These are phyloP conservation scores for Pelargonium myrrhifolium DNA, from an alignment of 441 rosid genomes.

Conservation along the genomic window DNA sequence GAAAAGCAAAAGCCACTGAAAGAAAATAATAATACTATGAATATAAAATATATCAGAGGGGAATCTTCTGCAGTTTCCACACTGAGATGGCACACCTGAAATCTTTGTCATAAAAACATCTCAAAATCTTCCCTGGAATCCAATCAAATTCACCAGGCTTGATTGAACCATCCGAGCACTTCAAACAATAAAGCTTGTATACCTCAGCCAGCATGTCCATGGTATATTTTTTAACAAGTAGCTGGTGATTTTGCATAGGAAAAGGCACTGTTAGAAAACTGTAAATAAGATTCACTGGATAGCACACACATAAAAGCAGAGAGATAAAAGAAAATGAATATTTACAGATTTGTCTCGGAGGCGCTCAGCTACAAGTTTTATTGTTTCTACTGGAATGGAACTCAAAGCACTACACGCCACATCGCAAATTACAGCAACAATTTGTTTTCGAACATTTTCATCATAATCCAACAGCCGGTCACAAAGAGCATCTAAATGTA, in stretches of 20 bases:
- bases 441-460: conserved; percentile 94
- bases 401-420: conserved; percentile 63
- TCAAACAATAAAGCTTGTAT: conserved; percentile 55
- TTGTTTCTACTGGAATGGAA: conserved; percentile 64
- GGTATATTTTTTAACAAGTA: conserved; percentile 76
- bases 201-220: conserved; percentile 92
- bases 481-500: conserved; percentile 73
- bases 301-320: conserved; percentile 13
- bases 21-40: neutral
- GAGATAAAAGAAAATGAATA: conserved; percentile 19
- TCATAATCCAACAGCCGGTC: conserved; percentile 97
- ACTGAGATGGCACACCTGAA: conserved; percentile 45
- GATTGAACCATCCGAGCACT: conserved; percentile 42
- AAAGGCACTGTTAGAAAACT: conserved; percentile 11
- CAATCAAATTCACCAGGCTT: conserved; percentile 61
- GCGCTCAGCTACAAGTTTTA: conserved; percentile 84
- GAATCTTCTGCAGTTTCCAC: neutral
- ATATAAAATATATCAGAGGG: neutral
- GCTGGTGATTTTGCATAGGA: conserved; percentile 36
- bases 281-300: conserved; percentile 17
- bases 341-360: conserved; percentile 97
- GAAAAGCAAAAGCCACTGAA: neutral
- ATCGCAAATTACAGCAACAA: conserved; percentile 85
- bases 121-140: conserved; percentile 96
- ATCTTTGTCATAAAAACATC: conserved; percentile 94